Evolutionary conservation across 1,284 basidiomycete genomes (phyloP).

Genomic region (Ceratobasidium sp.): DNA sequence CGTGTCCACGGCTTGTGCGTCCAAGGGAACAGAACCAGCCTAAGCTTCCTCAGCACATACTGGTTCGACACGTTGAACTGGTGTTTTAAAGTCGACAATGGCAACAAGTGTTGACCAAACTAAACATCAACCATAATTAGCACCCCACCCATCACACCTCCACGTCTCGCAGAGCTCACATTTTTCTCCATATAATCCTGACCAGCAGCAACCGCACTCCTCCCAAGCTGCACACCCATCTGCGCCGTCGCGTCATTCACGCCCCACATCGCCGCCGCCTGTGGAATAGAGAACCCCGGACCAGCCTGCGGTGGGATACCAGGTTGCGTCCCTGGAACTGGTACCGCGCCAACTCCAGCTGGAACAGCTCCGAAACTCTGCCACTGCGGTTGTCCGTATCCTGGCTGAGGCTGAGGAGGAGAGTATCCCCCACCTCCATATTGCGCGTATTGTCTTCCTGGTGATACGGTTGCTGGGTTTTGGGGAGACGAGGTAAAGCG

Average conservation of each 20-base stretch:
- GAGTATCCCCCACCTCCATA: constrained; percentile 35
- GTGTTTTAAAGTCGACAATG: constrained; percentile 85
- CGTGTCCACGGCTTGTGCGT: constrained; percentile 87
- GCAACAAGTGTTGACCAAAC: constrained; percentile 83
- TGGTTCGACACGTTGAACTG: constrained; percentile 98
- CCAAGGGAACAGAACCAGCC: constrained; percentile 96
- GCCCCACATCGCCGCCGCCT: constrained; percentile 71
- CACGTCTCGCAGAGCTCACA: constrained; percentile 63
- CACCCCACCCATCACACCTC: not conserved
- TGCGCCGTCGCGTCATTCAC: constrained; percentile 95
- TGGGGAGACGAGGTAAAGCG: constrained; percentile 64
- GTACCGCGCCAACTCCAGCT: constrained; percentile 44
- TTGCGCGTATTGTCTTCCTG: constrained; percentile 47
- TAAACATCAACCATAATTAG: constrained; percentile 55
- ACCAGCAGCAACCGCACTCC: constrained; percentile 91
- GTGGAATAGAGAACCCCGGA: constrained; percentile 62
- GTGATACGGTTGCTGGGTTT: constrained; percentile 43
- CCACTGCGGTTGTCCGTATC: constrained; percentile 48
- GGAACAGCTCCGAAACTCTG: constrained; percentile 45
- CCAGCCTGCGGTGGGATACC: constrained; percentile 5
- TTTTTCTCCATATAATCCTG: constrained; percentile 97
- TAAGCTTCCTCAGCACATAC: constrained; percentile 93
- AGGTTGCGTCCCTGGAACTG: constrained; percentile 51
- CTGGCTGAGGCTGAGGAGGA: constrained; percentile 44
- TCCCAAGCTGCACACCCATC: constrained; percentile 96